Percentiles rank a stretch among this genome's conserved stretches.
These are phyloP conservation scores for Kwoniella bestiolae DNA, from an alignment of 768 basidiomycete species.

Conservation along the genomic window DNA sequence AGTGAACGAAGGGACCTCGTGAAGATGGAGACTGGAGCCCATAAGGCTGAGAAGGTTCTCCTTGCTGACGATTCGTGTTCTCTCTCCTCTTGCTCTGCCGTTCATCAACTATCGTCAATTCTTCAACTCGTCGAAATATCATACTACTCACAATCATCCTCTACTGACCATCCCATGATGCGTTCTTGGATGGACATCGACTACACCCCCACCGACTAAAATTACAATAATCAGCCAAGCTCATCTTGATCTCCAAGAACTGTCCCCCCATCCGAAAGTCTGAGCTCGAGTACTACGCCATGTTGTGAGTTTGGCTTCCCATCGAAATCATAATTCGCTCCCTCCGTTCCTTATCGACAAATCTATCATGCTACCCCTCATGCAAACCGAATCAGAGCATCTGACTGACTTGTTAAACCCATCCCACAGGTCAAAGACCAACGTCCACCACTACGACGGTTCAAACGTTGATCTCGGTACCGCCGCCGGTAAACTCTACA, in stretches of 20 bases:
- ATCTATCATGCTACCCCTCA: neutral
- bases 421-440: conserved; percentile 75
- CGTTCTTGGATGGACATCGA: conserved; percentile 27
- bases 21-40: conserved; percentile 38
- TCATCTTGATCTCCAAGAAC: conserved; percentile 97
- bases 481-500: conserved; percentile 98
- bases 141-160: neutral
- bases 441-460: conserved; percentile 96
- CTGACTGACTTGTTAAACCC: neutral
- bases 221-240: conserved; percentile 72
- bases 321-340: neutral
- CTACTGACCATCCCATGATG: conserved; percentile 27
- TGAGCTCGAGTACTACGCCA: conserved; percentile 99
- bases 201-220: neutral
- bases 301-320: conserved; percentile 64
- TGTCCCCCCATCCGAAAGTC: conserved; percentile 99
- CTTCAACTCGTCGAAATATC: conserved; percentile 1
- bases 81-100: conserved; percentile 24
- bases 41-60: conserved; percentile 97
- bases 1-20: neutral
- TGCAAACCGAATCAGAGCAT: neutral
- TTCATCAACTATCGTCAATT: conserved; percentile 1
- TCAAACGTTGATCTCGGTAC: conserved; percentile 98
- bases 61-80: conserved; percentile 65
- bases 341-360: neutral